Evolutionary conservation across 257 asterid species (phyloP), one percentile per base, ranked within the genome.

Genomic region (Leptodermis oblonga): DNA sequence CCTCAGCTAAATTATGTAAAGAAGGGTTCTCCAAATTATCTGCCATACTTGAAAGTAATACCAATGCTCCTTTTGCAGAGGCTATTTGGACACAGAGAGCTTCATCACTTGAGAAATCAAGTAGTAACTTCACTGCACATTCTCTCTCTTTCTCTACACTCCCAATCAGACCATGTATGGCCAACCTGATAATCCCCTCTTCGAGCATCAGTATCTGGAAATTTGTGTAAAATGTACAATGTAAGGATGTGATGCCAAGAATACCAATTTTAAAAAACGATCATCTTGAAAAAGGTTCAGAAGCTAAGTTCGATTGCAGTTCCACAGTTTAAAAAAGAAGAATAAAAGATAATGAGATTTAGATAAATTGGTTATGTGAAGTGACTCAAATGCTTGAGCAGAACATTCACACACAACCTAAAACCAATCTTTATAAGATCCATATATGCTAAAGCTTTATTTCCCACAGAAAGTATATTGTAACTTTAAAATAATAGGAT

Each of bases 191-290:
- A 28, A 59, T 62, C 66, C 81, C 81, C 41, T 77, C 81, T 67
- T 72, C 74, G 31, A 77, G 62, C 81, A 77, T 77, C 43, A 60
- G 66, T 42, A 25, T 62, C 81, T 77, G 81, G 42, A 70, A 75
- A 43, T 23, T 33, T n/a, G 33, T 31, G 28, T 18, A 55, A 28
- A 15, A 17, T 22, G 41, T 22, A 61, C 25, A n/a, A 71, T 7
- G 23, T n/a, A 43, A 30, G 56, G 39, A 26, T 8, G 17, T n/a
- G 25, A 31, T 26, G 1, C 59, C 31, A 46, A 46, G 30, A 66
- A 48, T 14, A 15, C 17, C 34, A 30, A 67, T 67, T 34, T 33
- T 49, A 18, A 33, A 5, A 18, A 12, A 30, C 6, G 33, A 31
- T 18, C 31, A 53, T 30, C 37, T 48, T 65, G 28, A 28, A 34